Base-by-base conservation (phyloP, 1,139 yeast species). In the Suhomyces kunorum region DNA sequence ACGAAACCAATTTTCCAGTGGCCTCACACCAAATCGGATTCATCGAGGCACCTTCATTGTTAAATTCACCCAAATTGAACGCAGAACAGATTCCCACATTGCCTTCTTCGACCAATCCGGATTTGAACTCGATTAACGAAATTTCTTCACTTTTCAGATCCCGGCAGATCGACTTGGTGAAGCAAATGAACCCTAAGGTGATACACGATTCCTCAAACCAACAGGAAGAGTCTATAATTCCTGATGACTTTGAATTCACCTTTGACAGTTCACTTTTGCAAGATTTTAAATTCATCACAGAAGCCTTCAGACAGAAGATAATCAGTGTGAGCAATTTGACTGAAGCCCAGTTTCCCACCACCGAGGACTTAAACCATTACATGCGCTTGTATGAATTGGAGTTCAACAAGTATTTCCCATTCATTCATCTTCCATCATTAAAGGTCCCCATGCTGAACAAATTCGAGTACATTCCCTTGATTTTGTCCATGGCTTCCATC, bases 401-500 rank as follows among this genome's bases (percentile, higher is more conserved):
- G 54, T 87, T 87, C 63, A 83, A 85, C 63, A 80, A 78, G 46
- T 89, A 84, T 58, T 82, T 86, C 63, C 90, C 95, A 12, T 88
- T 88, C 58, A 76, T 89, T 49, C 96, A 88, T 61, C 70, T 87
- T 36, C 83, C 85, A 9, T 74, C 89, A 3, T 68, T 86, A 43
- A 66, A 74, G 44, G 79, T 81, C 44, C 73, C 79, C 0, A 63
- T 73, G 53, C 80, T 78, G 13, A 71, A 71, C 31, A 72, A 73
- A 46, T 60, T 72, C 42, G 87, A 83, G 37, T 84, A 85, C 56
- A 80, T 85, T 43, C 92, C 96, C 1, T 66, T 89, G 39, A 61
- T 88, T n/a, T 66, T 88, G 40, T 78, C 92, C 9, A 86, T 89
- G 79, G 85, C 95, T 1, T 85, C 95, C 16, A 79, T 89, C 45